These are phyloP conservation scores for Xerocomus brunneocitrinus DNA, from an alignment of 768 basidiomycete genomes.

Conservation along the genomic window DNA sequence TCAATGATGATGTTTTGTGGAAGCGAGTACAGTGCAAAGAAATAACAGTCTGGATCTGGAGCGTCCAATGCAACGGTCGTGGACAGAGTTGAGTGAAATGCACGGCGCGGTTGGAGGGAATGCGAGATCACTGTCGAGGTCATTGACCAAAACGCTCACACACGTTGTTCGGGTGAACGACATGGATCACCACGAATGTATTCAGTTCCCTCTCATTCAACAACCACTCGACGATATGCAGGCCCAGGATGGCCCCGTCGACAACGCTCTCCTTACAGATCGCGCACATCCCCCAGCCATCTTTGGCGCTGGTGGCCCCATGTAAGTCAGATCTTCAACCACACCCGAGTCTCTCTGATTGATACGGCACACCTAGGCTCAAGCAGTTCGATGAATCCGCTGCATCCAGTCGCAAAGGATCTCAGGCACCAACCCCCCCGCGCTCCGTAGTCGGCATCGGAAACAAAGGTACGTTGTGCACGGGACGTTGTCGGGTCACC, in stretches of 20 bases:
- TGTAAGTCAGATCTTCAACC: conserved; percentile 39
- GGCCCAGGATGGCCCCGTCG: conserved; percentile 8
- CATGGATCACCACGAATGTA: conserved; percentile 16
- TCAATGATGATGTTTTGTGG: conserved; percentile 42
- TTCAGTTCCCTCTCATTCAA: conserved; percentile 10
- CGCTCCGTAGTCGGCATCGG: conserved; percentile 85
- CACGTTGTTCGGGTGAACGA: not conserved
- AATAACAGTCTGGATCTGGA: conserved; percentile 16
- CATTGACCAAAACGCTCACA: conserved; percentile 8
- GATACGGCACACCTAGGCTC: conserved; percentile 42
- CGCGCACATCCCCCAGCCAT: conserved; percentile 43
- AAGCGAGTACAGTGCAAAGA: conserved; percentile 34
- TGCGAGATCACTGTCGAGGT: conserved; percentile 14
- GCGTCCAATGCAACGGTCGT: conserved; percentile 16
- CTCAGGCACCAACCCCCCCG: conserved; percentile 74
- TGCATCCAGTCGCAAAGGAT: conserved; percentile 62
- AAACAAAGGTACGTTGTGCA: conserved; percentile 58
- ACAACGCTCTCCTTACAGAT: conserved; percentile 13
- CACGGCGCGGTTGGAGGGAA: conserved; percentile 21
- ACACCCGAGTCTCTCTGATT: not conserved
- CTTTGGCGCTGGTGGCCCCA: conserved; percentile 74
- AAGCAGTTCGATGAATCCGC: conserved; percentile 77
- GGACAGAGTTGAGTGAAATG: conserved; percentile 30
- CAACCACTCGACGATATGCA: conserved; percentile 26
- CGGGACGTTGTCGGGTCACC: not conserved